Base-by-base conservation (phyloP, 805 yeast genomes). In the Debaryomyces prosopidis region DNA sequence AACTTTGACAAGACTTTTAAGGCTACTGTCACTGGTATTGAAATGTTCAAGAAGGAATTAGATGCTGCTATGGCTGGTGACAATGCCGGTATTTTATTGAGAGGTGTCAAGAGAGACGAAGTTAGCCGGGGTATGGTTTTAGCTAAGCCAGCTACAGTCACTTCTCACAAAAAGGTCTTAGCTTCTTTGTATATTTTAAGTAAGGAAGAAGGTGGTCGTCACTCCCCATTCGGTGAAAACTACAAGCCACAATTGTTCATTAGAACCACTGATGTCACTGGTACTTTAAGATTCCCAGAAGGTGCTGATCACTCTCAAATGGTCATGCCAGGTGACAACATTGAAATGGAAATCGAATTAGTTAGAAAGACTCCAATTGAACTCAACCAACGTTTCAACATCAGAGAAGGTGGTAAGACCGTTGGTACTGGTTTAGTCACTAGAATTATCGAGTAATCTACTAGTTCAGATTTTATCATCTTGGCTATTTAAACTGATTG, bases 131-230 rank as follows among this genome's bases (percentile, higher is more conserved):
- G 99, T 77, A 92, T 92, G 98, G 95, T 94, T 58, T 76, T 90
- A 60, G 87, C 96, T 67, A 91, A 90, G 79, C 91, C 96, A 62
- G 92, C 89, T 55, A 75, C 96, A 54, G 88, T 92, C 62, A 83
- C 87, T 72, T 87, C 98, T 50, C 96, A 91, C 84, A 84, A 85
- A 70, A 90, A 89, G 79, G 82, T 92, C 80, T 80, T 94, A 67
- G 91, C 97, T 51, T 92, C 98, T 41, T 75, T 92, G 66, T 94
- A 94, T 75, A 83, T 92, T 54, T 80, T 94, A 69, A 81, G 96
- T 66, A 87, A 89, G 74, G 98, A 94, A 66, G 99, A 94, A 78
- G 99, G 99, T 82, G 99, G 99, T 64, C 92, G 99, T 78, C 96
- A 89, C 80, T 87, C 96, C 53, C 95, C 96, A 55, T 94, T 94